Evolutionary conservation across 2,329 filamentous ascomycete genomes (phyloP).

Genomic region (Fusarium annulatum): DNA sequence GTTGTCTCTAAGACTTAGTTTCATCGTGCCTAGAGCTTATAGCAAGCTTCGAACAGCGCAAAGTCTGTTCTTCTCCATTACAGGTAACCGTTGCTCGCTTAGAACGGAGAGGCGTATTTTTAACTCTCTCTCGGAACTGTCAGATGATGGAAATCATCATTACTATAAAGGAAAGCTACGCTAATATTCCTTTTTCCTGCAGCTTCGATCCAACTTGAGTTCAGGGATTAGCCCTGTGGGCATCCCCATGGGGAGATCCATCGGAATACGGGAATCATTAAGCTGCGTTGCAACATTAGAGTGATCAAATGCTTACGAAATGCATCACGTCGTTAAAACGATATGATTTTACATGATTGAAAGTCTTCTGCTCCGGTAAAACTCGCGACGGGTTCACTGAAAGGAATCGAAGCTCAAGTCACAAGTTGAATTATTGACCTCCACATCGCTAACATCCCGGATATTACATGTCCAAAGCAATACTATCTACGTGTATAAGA

Average conservation of each 20-base stretch:
- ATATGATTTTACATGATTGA: not conserved
- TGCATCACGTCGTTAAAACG: not conserved
- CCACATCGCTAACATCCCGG: constrained; percentile 24
- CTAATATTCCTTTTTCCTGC: not conserved
- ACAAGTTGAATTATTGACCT: constrained; percentile 31
- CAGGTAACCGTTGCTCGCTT: not conserved
- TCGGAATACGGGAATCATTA: not conserved
- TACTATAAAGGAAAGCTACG: not conserved
- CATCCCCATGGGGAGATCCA: constrained; percentile 10
- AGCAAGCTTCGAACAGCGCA: not conserved
- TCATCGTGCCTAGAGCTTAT: not conserved
- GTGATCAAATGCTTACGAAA: not conserved
- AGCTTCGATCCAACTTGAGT: not conserved
- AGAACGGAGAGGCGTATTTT: not conserved
- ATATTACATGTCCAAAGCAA: constrained; percentile 33
- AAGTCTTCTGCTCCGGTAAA: not conserved
- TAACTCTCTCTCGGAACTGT: not conserved
- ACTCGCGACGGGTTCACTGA: not conserved
- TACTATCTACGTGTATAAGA: constrained; percentile 32
- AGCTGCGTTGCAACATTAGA: not conserved
- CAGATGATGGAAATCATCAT: not conserved
- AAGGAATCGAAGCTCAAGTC: not conserved
- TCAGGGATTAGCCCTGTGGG: constrained; percentile 13
- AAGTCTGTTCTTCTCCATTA: not conserved
- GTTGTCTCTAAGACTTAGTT: not conserved